Base-by-base conservation (phyloP, 208 protist genomes). In the Acanthamoeba triangularis region DNA sequence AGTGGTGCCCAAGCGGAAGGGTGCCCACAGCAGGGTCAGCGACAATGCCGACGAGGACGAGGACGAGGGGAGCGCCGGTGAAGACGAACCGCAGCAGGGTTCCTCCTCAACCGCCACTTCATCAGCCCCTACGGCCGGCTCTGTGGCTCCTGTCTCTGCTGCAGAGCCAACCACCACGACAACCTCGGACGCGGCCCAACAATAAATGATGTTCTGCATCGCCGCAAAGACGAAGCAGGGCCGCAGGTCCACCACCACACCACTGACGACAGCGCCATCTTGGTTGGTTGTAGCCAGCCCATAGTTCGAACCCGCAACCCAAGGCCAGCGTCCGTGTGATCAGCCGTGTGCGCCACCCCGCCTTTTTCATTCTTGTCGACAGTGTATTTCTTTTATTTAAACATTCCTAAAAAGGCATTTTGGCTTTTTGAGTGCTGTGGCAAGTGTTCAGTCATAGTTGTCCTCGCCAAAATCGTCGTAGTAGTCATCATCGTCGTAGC, bases 1-100 rank as follows among this genome's bases (percentile, higher is more conserved):
- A 28, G 94, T 96, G 33, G 91, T 98, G 18, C 97, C 97, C 23
- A 52, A 92, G 80, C 96, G 97, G 69, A 98, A 98, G 59, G 54
- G 84, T 54, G 54, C 52, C 33, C 78, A 94, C 49, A 84, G 67
- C 90, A 94, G 37, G 18, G 37, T 28, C n/a, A 44, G 16, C n/a
- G 35, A n/a, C 3, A 35, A 63, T 41, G 90, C 16, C 2, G 44
- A 82, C 33, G 44, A 93, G 7, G 88, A 93, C 18, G 88, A 80
- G 13, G 65, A 61, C 30, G 47, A 90, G 6, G 82, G 63, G 44
- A 30, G 72, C 16, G 88, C 87, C 7, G 65, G 49, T 33, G 87
- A 94, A 14, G 90, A 94, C 23, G 90, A 94, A 8, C 35, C 61
- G 33, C 44, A 91, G 63, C 63, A 72, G n/a, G 3, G 28, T 23